Percentiles rank a stretch among this genome's conserved stretches.
These are phyloP conservation scores for Schizothecium vesticola DNA, from an alignment of 495 filamentous ascomycete species.

Conservation along the genomic window DNA sequence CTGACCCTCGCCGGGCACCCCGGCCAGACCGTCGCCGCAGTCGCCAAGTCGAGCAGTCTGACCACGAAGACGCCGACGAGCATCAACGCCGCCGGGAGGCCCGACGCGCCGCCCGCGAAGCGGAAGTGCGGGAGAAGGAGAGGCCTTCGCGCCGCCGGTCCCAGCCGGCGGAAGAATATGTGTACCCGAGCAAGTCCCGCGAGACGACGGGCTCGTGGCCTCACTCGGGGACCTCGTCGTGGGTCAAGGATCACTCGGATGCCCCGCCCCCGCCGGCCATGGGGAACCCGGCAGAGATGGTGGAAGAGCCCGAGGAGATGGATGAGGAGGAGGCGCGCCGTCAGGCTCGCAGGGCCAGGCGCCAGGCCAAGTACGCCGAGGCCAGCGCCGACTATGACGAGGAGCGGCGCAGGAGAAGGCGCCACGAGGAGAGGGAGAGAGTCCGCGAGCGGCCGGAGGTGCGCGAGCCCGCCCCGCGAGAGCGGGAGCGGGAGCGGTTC, in stretches of 20 bases:
- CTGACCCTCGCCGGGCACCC: constrained; percentile 42
- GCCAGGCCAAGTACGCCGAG: constrained; percentile 42
- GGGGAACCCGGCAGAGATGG: constrained; percentile 21
- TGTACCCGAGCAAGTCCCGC: constrained; percentile 42
- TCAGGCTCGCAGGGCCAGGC: constrained; percentile 39
- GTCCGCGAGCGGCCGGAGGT: constrained; percentile 12
- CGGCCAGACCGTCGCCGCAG: constrained; percentile 30
- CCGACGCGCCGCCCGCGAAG: constrained; percentile 37
- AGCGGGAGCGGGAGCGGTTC: constrained; percentile 15
- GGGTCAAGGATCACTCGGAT: constrained; percentile 57
- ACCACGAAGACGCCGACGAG: constrained; percentile 41
- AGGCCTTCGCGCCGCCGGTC: constrained; percentile 24
- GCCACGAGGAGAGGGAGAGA: constrained; percentile 40
- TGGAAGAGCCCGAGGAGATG: constrained; percentile 31
- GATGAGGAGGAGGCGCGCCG: constrained; percentile 46
- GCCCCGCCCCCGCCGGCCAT: constrained; percentile 47
- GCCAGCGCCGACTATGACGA: constrained; percentile 37
- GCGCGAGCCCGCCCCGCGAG: constrained; percentile 11
- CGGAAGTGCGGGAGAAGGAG: constrained; percentile 17
- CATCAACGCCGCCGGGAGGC: constrained; percentile 46
- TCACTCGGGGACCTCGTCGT: constrained; percentile 51
- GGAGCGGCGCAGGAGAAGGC: constrained; percentile 37
- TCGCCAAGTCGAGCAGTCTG: constrained; percentile 14
- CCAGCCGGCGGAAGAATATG: constrained; percentile 36
- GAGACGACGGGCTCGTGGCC: constrained; percentile 43